Base-by-base conservation (phyloP, 2,329 filamentous ascomycete genomes). In the Cercospora sp. region DNA sequence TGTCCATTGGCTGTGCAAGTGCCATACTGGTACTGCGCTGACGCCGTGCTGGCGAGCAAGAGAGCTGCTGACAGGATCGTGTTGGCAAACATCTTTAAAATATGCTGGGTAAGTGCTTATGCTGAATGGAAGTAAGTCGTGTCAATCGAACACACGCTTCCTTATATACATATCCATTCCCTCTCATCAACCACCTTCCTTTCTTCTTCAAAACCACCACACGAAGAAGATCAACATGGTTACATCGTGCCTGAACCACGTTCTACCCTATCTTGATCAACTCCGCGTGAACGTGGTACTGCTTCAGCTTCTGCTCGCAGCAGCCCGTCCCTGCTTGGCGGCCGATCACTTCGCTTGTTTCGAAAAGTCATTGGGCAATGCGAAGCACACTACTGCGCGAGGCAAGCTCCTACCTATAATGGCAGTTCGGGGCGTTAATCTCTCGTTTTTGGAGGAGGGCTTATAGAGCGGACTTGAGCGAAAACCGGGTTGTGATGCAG, bases 1-100 rank as follows among this genome's bases (percentile, higher is more conserved):
- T 66, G 63, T 13, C 60, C 63, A 53, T 68, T 66, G 23, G 63
- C 63, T 26, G 63, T 60, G 28, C 67, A 68, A 31, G 51, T 66
- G 18, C 67, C 67, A 51, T 66, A 68, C 31, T 65, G 42, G n/a
- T 62, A 65, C 20, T 65, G 63, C 16, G 66, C 63, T 30, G 48
- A 45, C 9, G 31, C 63, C 9, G 20, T 64, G 18, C 55, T 48
- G 13, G 33, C 26, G 23, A 55, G 36, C n/a, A 58, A 23, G 13
- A 64, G 53, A 9, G n/a, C 33, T 33, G 62, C 33, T 20, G 62
- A 30, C 28, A 53, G n/a, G 33, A 64, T 13, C 10, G 53, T 45
- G 16, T 51, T 51, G 28, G 31, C 20, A 10, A 64, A 23, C 62
- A 64, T 64, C 2, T 58, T 45, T 16, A 48, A 10, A 13, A 7